phyloP scores from a whole-genome alignment of 345 rosid genomes.

The Rhodamnia argentea region DNA sequence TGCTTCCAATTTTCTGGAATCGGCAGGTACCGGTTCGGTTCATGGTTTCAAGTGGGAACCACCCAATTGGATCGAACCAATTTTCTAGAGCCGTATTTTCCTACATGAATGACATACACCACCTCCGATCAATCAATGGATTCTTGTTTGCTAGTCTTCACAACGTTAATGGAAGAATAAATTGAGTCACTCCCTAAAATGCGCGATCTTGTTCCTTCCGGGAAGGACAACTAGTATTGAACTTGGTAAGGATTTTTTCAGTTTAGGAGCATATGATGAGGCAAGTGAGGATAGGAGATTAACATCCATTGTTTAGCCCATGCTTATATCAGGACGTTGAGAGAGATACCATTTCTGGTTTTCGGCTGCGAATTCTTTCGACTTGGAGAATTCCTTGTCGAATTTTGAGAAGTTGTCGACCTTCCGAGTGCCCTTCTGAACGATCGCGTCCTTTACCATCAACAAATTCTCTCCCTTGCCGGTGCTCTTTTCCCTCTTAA shows the following conservation, averaged over 20 bases:
- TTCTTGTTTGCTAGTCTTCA: not conserved
- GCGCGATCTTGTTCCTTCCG: not conserved
- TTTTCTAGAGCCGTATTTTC: constrained; percentile 17
- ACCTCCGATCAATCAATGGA: not conserved
- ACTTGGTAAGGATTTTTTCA: not conserved
- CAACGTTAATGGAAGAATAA: not conserved
- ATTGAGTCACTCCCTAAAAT: not conserved
- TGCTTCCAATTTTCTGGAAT: too few relatives aligned
- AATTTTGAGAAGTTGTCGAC: constrained; percentile 19
- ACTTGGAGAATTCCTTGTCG: not conserved
- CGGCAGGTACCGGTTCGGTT: too few relatives aligned
- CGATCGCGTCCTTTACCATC: constrained; percentile 5
- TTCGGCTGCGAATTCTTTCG: constrained; percentile 12
- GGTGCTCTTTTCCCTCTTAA: constrained; percentile 16
- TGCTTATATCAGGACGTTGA: not conserved
- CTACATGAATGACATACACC: constrained; percentile 1
- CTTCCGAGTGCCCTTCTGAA: constrained; percentile 18
- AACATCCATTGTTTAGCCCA: not conserved
- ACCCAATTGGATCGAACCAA: too few relatives aligned
- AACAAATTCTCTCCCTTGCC: constrained; percentile 24
- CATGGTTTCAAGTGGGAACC: too few relatives aligned
- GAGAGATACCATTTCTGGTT: constrained; percentile 24
- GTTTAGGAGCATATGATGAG: not conserved
- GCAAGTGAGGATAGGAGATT: not conserved
- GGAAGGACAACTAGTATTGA: not conserved